Base-by-base conservation (phyloP, 345 rosid species). In the Melastoma malabathricum region DNA sequence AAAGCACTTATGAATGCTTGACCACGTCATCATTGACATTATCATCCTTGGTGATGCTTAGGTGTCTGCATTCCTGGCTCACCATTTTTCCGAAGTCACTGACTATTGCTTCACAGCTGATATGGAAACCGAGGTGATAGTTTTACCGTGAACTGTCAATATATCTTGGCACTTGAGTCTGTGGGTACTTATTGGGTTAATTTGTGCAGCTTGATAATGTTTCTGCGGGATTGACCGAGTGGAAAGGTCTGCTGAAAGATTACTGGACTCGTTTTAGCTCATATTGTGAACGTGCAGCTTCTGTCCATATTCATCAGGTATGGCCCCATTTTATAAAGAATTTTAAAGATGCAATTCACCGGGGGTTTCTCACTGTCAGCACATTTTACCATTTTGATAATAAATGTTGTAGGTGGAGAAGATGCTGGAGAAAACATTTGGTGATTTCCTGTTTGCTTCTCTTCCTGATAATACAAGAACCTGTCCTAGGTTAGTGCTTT, bases 91-190 rank as follows among this genome's bases (percentile, higher is more conserved):
- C 0, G 98, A 92, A 78, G 88, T 87, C 64, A 77, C 89, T 19
- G 97, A 92, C 72, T 87, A 82, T 64, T 80, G 96, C 74, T 92
- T 92, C 62, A 92, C 98, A 50, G 95, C 98, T 65, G 98, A 87
- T 66, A 82, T 87, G 98, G 98, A 92, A 76, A 71, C 78, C 29
- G 95, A 92, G 87, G 97, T 92, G 71, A 75, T 47, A 60, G 61
- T 18, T 43, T 31, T 54, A 44, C 43, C 48, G 5, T 45, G 5
- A 45, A 45, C 47, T 8, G 10, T 14, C 15, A 45, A 6, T 45
- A 29, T 29, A 10, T 29, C 38, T 18, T 52, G 34, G 16, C 27
- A n/a, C n/a, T 50, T 50, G 7, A 20, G 9, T 52, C 31, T 48
- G 43, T 16, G 15, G 18, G 46, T 45, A 47, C 48, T 34, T 43